Evolutionary conservation across 176 grass and related monocot genomes (phyloP), one percentile per base, ranked within the genome.

Genomic region (Luzula sylvatica): DNA sequence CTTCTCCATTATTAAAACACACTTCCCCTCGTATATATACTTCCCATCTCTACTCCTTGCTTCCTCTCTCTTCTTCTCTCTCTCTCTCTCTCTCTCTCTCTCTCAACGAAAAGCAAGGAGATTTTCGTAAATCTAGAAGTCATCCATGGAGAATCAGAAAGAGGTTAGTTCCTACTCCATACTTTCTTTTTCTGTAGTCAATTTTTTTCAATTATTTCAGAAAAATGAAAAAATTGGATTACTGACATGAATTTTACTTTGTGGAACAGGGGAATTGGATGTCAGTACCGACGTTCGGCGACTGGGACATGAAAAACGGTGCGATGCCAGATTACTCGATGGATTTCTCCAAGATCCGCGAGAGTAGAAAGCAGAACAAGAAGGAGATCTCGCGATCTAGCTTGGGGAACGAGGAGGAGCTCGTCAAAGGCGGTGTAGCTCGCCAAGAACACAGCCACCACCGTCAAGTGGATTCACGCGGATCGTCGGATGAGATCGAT

Each of bases 301-400:
- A 94, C 52, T 94, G 87, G 87, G 87, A 87, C 54, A 78, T 63
- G 82, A 94, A 94, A 66, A 94, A 94, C 78, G 87, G 87, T 42
- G 41, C 83, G 56, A 32, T 82, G 87, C 87, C 87, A 48, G 82
- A 94, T 50, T 94, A 94, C 87, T 94, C 87, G 65, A 75, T 94
- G 87, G 87, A 94, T 58, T 94, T 94, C 87, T 86, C 87, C 74
- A 94, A 94, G 87, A 87, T 94, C 68, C 82, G 87, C 8, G 87
- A 94, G 82, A 94, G 78, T 81, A 74, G 81, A 27, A 94, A 87
- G 71, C 87, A 94, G 62, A 94, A 86, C 82, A 94, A 94, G 82
- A 86, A 75, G 78, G 87, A 94, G 70, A 78, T 94, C 62, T 86
- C 87, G 26, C 67, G 81, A 13, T 62, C 72, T 61, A 79, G 79